These are phyloP conservation scores for Colletotrichum sp. DNA, from an alignment of 2,329 filamentous ascomycete genomes.

Conservation along the genomic window DNA sequence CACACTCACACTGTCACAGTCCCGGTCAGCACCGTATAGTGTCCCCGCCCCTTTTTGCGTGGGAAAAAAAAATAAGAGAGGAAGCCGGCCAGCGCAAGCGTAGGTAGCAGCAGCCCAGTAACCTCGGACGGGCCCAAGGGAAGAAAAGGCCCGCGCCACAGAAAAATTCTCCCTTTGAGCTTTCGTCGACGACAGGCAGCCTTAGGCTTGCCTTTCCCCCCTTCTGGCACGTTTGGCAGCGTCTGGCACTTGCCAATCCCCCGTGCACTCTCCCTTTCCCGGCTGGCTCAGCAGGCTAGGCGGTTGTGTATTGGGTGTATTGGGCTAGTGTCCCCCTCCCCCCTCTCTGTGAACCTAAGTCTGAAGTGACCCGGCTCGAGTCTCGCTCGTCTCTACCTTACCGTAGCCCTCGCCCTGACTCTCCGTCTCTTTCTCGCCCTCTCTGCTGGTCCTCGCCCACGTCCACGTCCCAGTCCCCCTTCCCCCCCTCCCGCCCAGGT, in stretches of 20 bases:
- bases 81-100: background rate
- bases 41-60: background rate
- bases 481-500: conserved; percentile 16
- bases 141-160: conserved; percentile 10
- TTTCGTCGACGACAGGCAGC: conserved; percentile 7
- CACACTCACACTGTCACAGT: background rate
- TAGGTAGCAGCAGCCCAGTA: background rate
- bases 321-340: background rate
- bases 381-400: background rate
- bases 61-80: background rate
- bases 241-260: background rate
- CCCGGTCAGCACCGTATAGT: background rate
- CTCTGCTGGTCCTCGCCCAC: background rate
- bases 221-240: background rate
- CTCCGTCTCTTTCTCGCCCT: background rate
- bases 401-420: background rate
- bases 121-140: background rate
- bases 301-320: background rate
- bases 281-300: background rate
- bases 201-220: conserved; percentile 10
- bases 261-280: conserved; percentile 7
- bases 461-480: conserved; percentile 5
- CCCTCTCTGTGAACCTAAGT: background rate
- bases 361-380: background rate
- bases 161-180: conserved; percentile 22